These are phyloP conservation scores for Phoma sp. DNA, from an alignment of 2,329 filamentous ascomycete species.

Conservation along the genomic window DNA sequence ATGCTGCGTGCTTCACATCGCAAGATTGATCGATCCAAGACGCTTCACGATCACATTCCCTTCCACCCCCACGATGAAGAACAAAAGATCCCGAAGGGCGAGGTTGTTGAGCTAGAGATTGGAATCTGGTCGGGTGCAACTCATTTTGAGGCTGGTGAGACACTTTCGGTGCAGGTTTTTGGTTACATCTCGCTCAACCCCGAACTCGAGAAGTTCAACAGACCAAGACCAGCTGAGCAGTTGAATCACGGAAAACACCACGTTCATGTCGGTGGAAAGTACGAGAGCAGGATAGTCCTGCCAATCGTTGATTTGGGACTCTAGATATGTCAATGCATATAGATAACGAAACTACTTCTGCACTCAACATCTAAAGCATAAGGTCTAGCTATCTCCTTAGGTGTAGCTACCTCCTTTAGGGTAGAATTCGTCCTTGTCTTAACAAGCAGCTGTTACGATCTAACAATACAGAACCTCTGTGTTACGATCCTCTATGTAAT, in stretches of 20 bases:
- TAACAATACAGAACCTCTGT: too few species aligned
- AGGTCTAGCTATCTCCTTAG: too few species aligned
- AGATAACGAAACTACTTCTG: too few species aligned
- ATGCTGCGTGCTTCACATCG: constrained; percentile 47
- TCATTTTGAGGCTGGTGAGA: constrained; percentile 53
- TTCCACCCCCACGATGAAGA: constrained; percentile 46
- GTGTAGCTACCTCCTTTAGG: too few species aligned
- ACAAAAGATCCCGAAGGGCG: constrained; percentile 50
- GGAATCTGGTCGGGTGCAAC: constrained; percentile 56
- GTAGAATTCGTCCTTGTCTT: too few species aligned
- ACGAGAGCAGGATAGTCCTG: not conserved
- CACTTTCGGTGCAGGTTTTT: not conserved
- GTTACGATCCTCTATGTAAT: too few species aligned
- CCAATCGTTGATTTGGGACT: not conserved
- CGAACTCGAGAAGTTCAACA: not conserved
- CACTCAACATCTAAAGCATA: too few species aligned
- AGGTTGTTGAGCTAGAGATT: constrained; percentile 55
- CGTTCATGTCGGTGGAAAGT: not conserved
- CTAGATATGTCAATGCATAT: too few species aligned
- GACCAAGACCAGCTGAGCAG: not conserved
- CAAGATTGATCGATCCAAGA: constrained; percentile 40
- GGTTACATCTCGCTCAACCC: not conserved
- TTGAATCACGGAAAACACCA: not conserved
- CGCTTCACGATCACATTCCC: constrained; percentile 34
- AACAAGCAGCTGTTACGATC: too few species aligned